A percentile compares a stretch with the other conserved stretches of the same genome.
phyloP scores from a whole-genome alignment of 257 asterid genomes.

The Nicotiana knightiana region DNA sequence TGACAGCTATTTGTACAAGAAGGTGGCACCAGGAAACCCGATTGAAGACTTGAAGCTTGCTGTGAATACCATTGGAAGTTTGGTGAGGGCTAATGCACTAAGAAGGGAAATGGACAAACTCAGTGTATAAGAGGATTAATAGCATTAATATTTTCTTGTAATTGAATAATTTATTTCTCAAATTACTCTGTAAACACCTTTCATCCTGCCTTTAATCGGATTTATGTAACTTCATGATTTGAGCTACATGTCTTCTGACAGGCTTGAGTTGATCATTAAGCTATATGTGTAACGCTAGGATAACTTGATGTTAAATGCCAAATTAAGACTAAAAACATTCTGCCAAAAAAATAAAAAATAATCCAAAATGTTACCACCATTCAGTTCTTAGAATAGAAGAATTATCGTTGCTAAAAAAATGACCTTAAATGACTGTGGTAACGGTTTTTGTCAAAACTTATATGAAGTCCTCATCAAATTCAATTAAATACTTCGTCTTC shows the following conservation, averaged over 20 bases:
- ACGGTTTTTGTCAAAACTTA: too few species aligned
- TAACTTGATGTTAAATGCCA: too few species aligned
- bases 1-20: constrained; percentile 81
- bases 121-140: constrained; percentile 25
- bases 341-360: too few species aligned
- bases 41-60: constrained; percentile 85
- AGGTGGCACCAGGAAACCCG: constrained; percentile 86
- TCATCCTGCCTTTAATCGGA: not conserved
- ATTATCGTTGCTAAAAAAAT: too few species aligned
- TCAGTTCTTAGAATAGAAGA: too few species aligned
- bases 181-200: not conserved
- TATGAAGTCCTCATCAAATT: too few species aligned
- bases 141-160: not conserved
- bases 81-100: constrained; percentile 84
- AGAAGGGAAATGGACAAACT: constrained; percentile 84
- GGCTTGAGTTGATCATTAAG: not conserved
- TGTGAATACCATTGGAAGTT: constrained; percentile 77
- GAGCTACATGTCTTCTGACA: too few species aligned
- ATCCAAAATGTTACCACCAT: too few species aligned
- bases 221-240: not conserved
- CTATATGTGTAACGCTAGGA: not conserved
- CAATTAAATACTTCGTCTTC: too few species aligned
- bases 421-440: too few species aligned
- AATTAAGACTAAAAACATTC: too few species aligned
- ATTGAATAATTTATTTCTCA: not conserved